These are phyloP conservation scores for Boletus reticuloceps DNA, from an alignment of 768 basidiomycete species.

Conservation along the genomic window DNA sequence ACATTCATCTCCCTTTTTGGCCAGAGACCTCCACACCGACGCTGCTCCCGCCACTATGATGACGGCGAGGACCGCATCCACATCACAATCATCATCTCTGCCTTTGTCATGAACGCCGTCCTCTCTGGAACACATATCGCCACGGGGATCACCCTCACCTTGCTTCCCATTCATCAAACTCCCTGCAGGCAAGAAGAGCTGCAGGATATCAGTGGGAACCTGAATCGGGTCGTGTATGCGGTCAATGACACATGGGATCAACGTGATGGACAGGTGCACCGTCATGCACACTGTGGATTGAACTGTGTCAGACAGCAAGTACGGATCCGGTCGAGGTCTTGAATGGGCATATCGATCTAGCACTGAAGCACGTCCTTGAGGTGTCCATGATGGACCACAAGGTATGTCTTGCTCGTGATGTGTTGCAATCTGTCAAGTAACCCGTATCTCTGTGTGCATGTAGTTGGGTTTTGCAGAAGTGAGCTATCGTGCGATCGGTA, in stretches of 20 bases:
- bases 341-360: conserved; percentile 43
- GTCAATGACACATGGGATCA: too few species aligned
- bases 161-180: too few species aligned
- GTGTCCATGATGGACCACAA: conserved; percentile 46
- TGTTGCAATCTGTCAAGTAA: too few species aligned
- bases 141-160: conserved; percentile 51
- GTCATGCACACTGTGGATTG: conserved; percentile 59
- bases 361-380: conserved; percentile 49
- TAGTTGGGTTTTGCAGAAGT: conserved; percentile 55
- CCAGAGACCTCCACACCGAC: conserved; percentile 32
- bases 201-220: too few species aligned
- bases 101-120: conserved; percentile 53
- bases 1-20: conserved; percentile 82
- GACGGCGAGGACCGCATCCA: conserved; percentile 9
- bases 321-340: conserved; percentile 67
- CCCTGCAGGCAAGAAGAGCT: too few species aligned
- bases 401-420: conserved; percentile 29
- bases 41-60: conserved; percentile 19
- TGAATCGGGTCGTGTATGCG: too few species aligned
- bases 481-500: conserved; percentile 69
- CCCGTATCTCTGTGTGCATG: neutral
- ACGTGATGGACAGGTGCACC: conserved; percentile 12
- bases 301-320: conserved; percentile 66
- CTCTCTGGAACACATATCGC: conserved; percentile 54
- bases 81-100: conserved; percentile 49